These are phyloP conservation scores for Pseudocercospora pini-densiflorae DNA, from an alignment of 2,329 filamentous ascomycete genomes.

Conservation along the genomic window DNA sequence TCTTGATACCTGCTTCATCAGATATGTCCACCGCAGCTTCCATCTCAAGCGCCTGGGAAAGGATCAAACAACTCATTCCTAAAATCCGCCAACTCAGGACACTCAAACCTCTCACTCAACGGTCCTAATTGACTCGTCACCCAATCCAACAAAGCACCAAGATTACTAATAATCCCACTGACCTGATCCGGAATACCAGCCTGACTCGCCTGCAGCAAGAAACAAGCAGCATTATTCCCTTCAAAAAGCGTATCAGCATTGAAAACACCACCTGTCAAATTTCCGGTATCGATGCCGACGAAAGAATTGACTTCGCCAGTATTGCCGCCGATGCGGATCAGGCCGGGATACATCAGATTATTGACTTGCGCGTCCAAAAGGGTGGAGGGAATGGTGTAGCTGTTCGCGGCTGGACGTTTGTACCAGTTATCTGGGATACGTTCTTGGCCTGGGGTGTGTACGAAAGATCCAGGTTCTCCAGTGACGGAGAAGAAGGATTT, in stretches of 20 bases:
- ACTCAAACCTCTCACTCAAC: constrained; percentile 11
- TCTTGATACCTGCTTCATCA: too few species aligned
- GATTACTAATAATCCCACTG: constrained; percentile 19
- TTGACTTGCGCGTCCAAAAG: constrained; percentile 16
- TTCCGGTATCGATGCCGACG: constrained; percentile 39
- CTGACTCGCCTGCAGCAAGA: constrained; percentile 35
- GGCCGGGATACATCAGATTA: constrained; percentile 32
- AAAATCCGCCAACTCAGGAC: constrained; percentile 23
- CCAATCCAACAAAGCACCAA: constrained; percentile 19
- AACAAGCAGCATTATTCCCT: constrained; percentile 44
- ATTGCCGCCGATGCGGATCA: constrained; percentile 41
- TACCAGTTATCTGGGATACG: constrained; percentile 47
- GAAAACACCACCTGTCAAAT: constrained; percentile 42
- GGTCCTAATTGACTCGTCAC: constrained; percentile 19
- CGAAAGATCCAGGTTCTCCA: constrained; percentile 28
- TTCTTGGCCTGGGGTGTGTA: constrained; percentile 29
- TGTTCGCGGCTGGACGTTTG: constrained; percentile 34
- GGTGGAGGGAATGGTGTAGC: constrained; percentile 31
- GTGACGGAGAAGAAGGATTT: constrained; percentile 33
- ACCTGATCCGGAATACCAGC: constrained; percentile 34
- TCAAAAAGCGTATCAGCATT: constrained; percentile 23
- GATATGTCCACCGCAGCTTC: too few species aligned
- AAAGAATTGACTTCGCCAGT: constrained; percentile 41
- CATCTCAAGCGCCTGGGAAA: constrained; percentile 14
- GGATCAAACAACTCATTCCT: constrained; percentile 23